These are phyloP conservation scores for Mollisiaceae sp. DNA, from an alignment of 2,329 filamentous ascomycete species.

Conservation along the genomic window DNA sequence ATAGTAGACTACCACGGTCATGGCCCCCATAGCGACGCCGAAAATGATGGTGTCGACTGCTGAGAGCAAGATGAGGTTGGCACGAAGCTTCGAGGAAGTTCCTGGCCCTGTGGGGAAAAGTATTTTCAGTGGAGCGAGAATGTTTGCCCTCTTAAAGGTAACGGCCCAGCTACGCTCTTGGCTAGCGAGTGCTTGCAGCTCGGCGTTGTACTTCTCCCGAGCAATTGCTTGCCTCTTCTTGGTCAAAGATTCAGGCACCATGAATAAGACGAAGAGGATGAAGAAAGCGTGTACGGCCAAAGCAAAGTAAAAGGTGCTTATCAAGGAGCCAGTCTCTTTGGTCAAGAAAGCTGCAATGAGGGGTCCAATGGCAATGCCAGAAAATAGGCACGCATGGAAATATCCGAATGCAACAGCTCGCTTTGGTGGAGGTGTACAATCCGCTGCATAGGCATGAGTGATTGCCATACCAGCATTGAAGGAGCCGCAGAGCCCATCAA, in stretches of 20 bases:
- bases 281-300: constrained; percentile 76
- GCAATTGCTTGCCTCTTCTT: constrained; percentile 72
- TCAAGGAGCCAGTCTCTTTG: constrained; percentile 72
- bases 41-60: constrained; percentile 83
- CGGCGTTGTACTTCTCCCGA: constrained; percentile 66
- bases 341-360: constrained; percentile 81
- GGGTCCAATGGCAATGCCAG: constrained; percentile 87
- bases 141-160: constrained; percentile 57
- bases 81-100: constrained; percentile 64
- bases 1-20: constrained; percentile 85
- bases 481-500: constrained; percentile 86
- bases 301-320: constrained; percentile 85
- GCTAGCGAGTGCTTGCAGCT: constrained; percentile 43
- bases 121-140: constrained; percentile 78
- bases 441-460: constrained; percentile 84
- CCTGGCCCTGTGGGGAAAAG: constrained; percentile 74
- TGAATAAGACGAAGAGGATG: constrained; percentile 70
- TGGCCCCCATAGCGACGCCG: constrained; percentile 78
- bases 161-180: constrained; percentile 20
- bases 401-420: constrained; percentile 87
- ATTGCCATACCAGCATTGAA: constrained; percentile 82
- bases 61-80: constrained; percentile 83
- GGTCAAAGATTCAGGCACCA: constrained; percentile 85
- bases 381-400: constrained; percentile 87
- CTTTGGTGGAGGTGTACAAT: constrained; percentile 81